Evolutionary conservation across 2,329 filamentous ascomycete genomes (phyloP), one percentile per base, ranked within the genome.

Genomic region (Penicillium frequentans): DNA sequence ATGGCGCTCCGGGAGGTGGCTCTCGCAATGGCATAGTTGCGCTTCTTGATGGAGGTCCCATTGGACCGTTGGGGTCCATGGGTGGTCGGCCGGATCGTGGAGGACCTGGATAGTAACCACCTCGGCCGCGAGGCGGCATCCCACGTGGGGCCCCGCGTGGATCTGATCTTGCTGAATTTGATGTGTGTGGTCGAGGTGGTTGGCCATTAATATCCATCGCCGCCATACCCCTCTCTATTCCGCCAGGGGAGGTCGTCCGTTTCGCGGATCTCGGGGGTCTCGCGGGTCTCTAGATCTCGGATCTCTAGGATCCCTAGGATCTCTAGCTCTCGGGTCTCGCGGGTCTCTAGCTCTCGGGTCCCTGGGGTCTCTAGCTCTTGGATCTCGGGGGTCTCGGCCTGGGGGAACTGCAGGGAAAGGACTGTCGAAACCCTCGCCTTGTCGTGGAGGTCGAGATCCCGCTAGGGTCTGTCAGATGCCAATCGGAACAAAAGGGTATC

Each of bases 401-500:
- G 55, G 68, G 47, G 64, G 74, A 59, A 70, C 81, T 5, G 74
- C 67, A 26, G 81, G 80, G 54, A 82, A 83, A 3, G 81, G 81
- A 61, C 77, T 80, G 55, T 84, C 81, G 70, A 76, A 82, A 27
- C 72, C 74, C 71, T 45, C 77, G 72, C 33, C 78, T 48, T 71
- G 70, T 3, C 73, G 75, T 35, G 64, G 62, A 50, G 63, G 65
- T 49, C 49, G 66, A 49, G 59, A n/a, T 16, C 39, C 49, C 37
- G 63, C 48, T 66, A 55, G 19, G 39, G 39, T 50, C 14, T 46
- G 49, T 31, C 16, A 52, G 47, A 50, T 50, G 23, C 26, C 6
- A n/a, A 26, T 37, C 6, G 23, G 29, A 13, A 27, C 23, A 33
- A 44, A 39, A 23, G 43, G 27, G 26, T 19, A 44, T 21, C 3